Evolutionary conservation across 495 filamentous ascomycete genomes (phyloP).

Genomic region (Zalerion maritima): DNA sequence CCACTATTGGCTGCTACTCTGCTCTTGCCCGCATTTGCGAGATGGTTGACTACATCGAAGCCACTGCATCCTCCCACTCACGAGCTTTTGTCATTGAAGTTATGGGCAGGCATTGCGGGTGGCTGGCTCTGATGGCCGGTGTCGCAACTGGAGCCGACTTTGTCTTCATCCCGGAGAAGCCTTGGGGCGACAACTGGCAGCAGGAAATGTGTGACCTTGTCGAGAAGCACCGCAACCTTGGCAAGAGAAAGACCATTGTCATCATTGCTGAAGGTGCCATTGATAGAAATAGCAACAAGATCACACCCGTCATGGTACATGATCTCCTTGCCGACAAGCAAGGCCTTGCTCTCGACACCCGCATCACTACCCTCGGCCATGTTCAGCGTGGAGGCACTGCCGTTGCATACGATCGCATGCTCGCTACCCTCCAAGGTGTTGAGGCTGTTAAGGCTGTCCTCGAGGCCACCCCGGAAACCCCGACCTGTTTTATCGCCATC

Average conservation of each 20-base stretch:
- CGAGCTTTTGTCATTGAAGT: constrained; percentile 96
- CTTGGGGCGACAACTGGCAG: constrained; percentile 74
- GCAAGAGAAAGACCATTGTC: constrained; percentile 94
- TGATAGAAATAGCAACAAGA: constrained; percentile 72
- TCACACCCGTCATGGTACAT: constrained; percentile 66
- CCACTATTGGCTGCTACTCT: constrained; percentile 94
- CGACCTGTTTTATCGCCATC: constrained; percentile 88
- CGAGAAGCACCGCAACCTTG: constrained; percentile 72
- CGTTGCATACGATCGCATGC: constrained; percentile 86
- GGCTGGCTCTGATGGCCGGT: constrained; percentile 93
- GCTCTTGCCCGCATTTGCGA: constrained; percentile 86
- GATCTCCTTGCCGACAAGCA: constrained; percentile 65
- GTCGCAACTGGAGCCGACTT: constrained; percentile 94
- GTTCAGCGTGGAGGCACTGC: constrained; percentile 88
- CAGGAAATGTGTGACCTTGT: constrained; percentile 78
- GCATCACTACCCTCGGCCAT: constrained; percentile 90
- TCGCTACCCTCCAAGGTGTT: constrained; percentile 86
- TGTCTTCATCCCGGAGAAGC: constrained; percentile 93
- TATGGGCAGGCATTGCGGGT: constrained; percentile 98
- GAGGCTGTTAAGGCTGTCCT: constrained; percentile 96
- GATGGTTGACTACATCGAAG: constrained; percentile 90
- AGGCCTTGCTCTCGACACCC: constrained; percentile 66
- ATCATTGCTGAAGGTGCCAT: constrained; percentile 94
- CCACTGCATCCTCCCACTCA: constrained; percentile 92
- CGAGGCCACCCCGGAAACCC: constrained; percentile 72